Evolutionary conservation across 495 filamentous ascomycete genomes (phyloP).

Genomic region (Trypethelium eluteriae): DNA sequence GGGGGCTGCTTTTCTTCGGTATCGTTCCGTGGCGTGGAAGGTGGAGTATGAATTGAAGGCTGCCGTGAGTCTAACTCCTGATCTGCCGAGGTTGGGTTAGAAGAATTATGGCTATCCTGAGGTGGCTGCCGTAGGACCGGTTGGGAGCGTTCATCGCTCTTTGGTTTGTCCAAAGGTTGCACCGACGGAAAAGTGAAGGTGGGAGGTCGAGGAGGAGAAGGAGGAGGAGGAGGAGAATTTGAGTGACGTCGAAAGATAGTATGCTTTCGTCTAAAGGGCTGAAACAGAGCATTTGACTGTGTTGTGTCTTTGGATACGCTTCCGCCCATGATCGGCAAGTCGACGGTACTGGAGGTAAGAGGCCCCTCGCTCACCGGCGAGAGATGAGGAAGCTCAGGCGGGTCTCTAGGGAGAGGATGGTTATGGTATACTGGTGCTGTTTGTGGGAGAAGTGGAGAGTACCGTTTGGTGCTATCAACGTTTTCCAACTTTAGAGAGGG

Average conservation of each 20-base stretch:
- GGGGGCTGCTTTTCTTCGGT: not conserved
- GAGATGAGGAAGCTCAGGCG: no score
- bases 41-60: constrained; percentile 1
- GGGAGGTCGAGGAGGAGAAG: not conserved
- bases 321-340: constrained; percentile 2
- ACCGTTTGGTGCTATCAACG: not conserved
- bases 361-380: not conserved
- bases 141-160: not conserved
- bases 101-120: not conserved
- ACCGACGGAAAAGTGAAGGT: not conserved
- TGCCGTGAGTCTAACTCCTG: not conserved
- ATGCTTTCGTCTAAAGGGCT: not conserved
- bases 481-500: not conserved
- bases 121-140: not conserved
- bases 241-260: not conserved
- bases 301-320: not conserved
- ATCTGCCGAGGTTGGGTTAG: not conserved
- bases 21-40: not conserved
- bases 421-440: not conserved
- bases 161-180: not conserved
- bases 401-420: not conserved
- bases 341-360: not conserved
- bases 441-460: constrained; percentile 4
- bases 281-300: not conserved
- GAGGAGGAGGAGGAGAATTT: not conserved